Evolutionary conservation across 169 alveolate species (phyloP).

Genomic region (Toxoplasma gondii): DNA sequence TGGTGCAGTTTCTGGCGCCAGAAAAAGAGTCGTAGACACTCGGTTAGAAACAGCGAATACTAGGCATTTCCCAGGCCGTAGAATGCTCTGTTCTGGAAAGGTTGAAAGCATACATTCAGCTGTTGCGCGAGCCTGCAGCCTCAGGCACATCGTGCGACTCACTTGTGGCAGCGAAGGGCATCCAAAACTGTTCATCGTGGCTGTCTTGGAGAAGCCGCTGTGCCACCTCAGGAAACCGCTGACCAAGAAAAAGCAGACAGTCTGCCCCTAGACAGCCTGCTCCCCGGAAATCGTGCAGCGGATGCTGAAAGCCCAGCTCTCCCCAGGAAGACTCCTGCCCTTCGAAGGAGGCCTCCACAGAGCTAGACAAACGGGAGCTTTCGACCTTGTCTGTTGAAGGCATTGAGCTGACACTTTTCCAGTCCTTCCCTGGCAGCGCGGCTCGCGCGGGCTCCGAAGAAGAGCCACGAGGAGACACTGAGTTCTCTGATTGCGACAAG

Average conservation of each 20-base stretch:
- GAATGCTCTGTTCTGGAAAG: too few species aligned
- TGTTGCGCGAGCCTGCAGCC: too few species aligned
- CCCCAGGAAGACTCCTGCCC: conserved; percentile 16
- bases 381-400: background rate
- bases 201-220: conserved; percentile 15
- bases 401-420: background rate
- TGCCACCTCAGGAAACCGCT: background rate
- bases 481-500: background rate
- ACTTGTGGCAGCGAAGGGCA: conserved; percentile 26
- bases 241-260: conserved; percentile 11
- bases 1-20: too few species aligned
- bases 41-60: too few species aligned
- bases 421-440: background rate
- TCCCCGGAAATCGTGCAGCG: background rate
- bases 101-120: too few species aligned
- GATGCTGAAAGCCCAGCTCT: conserved; percentile 25
- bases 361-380: background rate
- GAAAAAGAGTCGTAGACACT: too few species aligned
- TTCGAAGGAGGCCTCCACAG: background rate
- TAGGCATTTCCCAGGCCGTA: too few species aligned
- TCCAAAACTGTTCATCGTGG: conserved; percentile 10
- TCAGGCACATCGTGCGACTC: background rate
- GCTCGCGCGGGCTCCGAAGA: background rate
- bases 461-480: background rate
- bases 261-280: conserved; percentile 28